A percentile compares a stretch with the other conserved stretches of the same genome.
Conservation (phyloP, 768 basidiomycete genomes). For the Calocybe indica region DNA sequence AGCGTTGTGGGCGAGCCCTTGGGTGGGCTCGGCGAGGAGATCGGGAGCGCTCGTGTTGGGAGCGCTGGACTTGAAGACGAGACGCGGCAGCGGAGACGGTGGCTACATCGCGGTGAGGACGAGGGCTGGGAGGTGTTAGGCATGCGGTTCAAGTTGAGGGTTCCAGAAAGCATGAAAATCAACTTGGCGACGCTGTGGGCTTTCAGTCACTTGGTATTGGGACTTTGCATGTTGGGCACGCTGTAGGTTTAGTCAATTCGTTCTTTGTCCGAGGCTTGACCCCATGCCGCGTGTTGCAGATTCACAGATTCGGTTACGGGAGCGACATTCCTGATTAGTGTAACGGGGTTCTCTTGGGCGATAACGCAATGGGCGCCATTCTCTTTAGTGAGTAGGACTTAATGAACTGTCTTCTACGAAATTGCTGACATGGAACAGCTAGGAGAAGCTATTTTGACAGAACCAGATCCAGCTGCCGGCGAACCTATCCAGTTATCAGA, state of each 20-base stretch:
- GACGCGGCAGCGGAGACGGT: no score
- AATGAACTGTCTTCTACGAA: background rate
- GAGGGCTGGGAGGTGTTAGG: background rate
- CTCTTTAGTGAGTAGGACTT: slow-evolving; percentile 54
- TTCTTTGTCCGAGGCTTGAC: background rate
- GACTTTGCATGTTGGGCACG: slow-evolving; percentile 72
- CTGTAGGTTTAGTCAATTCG: slow-evolving; percentile 49
- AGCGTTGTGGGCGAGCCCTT: slow-evolving; percentile 1
- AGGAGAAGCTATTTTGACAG: slow-evolving; percentile 79
- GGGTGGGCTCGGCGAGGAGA: slow-evolving; percentile 5
- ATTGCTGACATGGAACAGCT: slow-evolving; percentile 37
- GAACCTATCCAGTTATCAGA: slow-evolving; percentile 39
- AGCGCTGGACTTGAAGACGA: no score
- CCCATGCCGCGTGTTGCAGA: slow-evolving; percentile 29
- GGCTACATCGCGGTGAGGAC: background rate
- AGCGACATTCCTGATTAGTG: slow-evolving; percentile 68
- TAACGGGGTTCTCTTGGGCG: slow-evolving; percentile 91
- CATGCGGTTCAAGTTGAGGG: slow-evolving; percentile 12
- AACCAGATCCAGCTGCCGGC: slow-evolving; percentile 32
- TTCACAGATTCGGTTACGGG: slow-evolving; percentile 64
- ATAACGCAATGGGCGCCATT: slow-evolving; percentile 92
- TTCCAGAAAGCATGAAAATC: slow-evolving; percentile 45
- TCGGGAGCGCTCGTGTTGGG: slow-evolving; percentile 2
- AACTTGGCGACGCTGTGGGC: slow-evolving; percentile 76
- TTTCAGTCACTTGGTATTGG: slow-evolving; percentile 67